Conservation (phyloP, 1,284 basidiomycete genomes). For the Melampsora larici-populina region DNA sequence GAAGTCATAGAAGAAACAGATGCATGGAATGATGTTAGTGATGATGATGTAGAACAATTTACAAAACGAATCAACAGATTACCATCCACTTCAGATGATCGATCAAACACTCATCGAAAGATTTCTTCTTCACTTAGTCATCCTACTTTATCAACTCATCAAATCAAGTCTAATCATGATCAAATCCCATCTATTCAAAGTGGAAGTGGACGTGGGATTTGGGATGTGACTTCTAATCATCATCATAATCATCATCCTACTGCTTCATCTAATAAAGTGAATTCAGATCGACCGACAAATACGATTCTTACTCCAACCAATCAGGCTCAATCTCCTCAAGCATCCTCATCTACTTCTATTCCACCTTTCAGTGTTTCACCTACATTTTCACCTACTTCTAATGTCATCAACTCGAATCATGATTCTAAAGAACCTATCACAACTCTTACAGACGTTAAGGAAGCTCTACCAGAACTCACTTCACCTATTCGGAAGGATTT, state of each 20-base stretch:
- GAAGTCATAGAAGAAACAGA: slow-evolving; percentile 1
- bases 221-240: not conserved
- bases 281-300: too few species aligned
- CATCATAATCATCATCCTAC: not conserved
- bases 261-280: too few species aligned
- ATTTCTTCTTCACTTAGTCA: not conserved
- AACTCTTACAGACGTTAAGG: too few species aligned
- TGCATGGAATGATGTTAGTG: slow-evolving; percentile 9
- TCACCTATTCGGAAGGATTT: not conserved
- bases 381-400: not conserved
- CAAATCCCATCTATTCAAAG: not conserved
- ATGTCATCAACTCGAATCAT: not conserved
- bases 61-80: not conserved
- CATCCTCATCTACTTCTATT: not conserved
- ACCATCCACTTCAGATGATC: too few species aligned
- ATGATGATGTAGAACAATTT: not conserved
- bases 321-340: not conserved
- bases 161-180: not conserved
- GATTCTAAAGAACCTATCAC: not conserved
- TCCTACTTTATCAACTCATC: not conserved
- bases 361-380: not conserved
- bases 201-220: not conserved
- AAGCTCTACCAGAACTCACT: not conserved
- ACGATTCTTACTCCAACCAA: too few species aligned
- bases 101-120: not conserved